Conservation (phyloP, 2,329 filamentous ascomycete species). For the Penicillium glabrum region DNA sequence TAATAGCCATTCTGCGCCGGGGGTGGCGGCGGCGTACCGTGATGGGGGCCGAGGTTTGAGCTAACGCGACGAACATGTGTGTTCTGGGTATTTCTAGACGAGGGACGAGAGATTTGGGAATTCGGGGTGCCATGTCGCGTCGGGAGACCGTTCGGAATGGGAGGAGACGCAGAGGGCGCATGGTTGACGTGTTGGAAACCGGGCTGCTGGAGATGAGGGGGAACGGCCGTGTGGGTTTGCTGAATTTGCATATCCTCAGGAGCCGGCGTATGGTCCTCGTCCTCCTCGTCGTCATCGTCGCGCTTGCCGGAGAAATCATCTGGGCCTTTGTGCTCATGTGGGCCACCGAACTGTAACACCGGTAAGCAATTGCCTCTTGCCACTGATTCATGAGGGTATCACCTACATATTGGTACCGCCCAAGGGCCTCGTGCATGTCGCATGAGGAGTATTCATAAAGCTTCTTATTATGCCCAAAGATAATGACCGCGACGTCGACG, state of each 20-base stretch:
- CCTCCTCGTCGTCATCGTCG: constrained; percentile 75
- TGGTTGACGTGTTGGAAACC: constrained; percentile 80
- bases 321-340: constrained; percentile 95
- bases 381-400: not conserved
- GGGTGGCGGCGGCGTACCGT: constrained; percentile 60
- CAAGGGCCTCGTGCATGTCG: constrained; percentile 88
- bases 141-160: constrained; percentile 73
- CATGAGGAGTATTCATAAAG: constrained; percentile 95
- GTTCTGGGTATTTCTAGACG: constrained; percentile 63
- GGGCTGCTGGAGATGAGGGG: constrained; percentile 67
- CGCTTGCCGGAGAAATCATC: constrained; percentile 82
- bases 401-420: constrained; percentile 86
- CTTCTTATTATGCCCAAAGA: constrained; percentile 99
- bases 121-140: constrained; percentile 81
- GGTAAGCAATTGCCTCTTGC: not conserved
- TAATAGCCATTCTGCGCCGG: constrained; percentile 68
- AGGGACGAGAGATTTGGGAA: constrained; percentile 72
- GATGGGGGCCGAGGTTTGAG: constrained; percentile 69
- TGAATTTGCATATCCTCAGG: constrained; percentile 62
- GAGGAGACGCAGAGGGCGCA: constrained; percentile 84
- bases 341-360: constrained; percentile 71
- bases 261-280: constrained; percentile 67
- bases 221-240: constrained; percentile 60
- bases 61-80: constrained; percentile 69
- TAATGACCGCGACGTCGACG: constrained; percentile 97